A percentile compares a stretch with the other conserved stretches of the same genome.
Evolutionary conservation across 2,329 filamentous ascomycete species (phyloP).

Genomic region (Trichophyton equinum): DNA sequence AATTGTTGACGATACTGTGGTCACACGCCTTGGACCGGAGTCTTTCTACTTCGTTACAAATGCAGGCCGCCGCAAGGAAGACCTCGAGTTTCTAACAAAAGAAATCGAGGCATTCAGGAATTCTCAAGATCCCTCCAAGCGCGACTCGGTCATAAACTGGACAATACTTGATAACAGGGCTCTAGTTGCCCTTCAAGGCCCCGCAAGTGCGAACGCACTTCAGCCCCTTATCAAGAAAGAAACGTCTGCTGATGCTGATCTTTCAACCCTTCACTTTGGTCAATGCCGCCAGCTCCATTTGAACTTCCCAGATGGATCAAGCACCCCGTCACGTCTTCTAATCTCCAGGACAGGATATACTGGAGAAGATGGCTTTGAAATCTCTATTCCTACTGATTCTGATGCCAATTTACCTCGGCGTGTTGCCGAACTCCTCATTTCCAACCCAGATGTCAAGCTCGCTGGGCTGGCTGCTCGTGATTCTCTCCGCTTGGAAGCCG

Average conservation of each 20-base stretch:
- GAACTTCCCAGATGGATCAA: constrained; percentile 43
- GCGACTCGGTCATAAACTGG: constrained; percentile 50
- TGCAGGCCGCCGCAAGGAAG: constrained; percentile 81
- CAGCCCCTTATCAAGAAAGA: constrained; percentile 45
- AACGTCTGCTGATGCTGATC: constrained; percentile 35
- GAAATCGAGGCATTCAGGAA: constrained; percentile 52
- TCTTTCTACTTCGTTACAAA: constrained; percentile 92
- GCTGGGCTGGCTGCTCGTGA: constrained; percentile 86
- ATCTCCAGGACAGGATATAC: constrained; percentile 90
- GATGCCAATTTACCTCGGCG: constrained; percentile 35
- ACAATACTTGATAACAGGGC: constrained; percentile 59
- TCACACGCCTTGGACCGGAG: constrained; percentile 63
- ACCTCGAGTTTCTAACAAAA: constrained; percentile 60
- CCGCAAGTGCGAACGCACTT: constrained; percentile 59
- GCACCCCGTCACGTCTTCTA: constrained; percentile 45
- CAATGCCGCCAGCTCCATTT: constrained; percentile 56
- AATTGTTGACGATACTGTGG: constrained; percentile 87
- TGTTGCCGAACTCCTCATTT: constrained; percentile 58
- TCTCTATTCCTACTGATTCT: constrained; percentile 62
- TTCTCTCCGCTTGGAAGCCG: constrained; percentile 83
- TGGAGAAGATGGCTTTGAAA: constrained; percentile 95
- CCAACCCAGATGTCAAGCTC: constrained; percentile 55
- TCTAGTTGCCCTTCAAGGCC: constrained; percentile 81
- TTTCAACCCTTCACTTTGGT: constrained; percentile 71
- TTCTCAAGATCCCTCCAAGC: constrained; percentile 35